Conservation (phyloP, 1,284 basidiomycete species). For the Naganishia albida region DNA sequence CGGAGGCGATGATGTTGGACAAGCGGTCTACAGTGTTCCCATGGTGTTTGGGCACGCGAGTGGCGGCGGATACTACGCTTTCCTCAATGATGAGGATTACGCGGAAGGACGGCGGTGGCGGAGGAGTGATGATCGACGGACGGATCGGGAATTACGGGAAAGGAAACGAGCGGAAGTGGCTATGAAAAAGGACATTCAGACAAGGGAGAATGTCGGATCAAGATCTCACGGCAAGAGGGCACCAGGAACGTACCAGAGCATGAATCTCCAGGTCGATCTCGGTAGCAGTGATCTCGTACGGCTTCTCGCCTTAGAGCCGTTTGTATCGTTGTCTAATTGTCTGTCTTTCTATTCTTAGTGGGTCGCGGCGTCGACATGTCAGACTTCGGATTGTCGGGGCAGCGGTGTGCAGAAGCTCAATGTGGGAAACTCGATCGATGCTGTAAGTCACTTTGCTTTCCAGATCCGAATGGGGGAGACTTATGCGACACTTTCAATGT, state of each 20-base stretch:
- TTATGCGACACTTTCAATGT: not conserved
- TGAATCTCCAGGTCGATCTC: conserved; percentile 51
- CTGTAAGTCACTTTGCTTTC: conserved; percentile 31
- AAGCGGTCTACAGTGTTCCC: conserved; percentile 27
- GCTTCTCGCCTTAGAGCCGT: conserved; percentile 17
- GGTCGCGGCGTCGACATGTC: conserved; percentile 47
- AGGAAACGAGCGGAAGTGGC: not conserved
- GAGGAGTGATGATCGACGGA: not conserved
- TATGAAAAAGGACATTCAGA: not conserved
- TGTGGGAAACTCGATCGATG: conserved; percentile 41
- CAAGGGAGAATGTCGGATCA: not conserved
- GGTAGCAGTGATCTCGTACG: conserved; percentile 53
- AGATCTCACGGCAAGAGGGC: not conserved
- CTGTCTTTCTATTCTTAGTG: conserved; percentile 40
- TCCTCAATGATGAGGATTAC: not conserved
- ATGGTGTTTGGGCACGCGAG: conserved; percentile 30
- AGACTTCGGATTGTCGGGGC: conserved; percentile 41
- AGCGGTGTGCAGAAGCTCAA: conserved; percentile 43
- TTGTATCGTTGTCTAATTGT: not conserved
- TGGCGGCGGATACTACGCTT: conserved; percentile 4
- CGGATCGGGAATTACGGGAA: conserved; percentile 4
- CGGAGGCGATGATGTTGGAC: conserved; percentile 26
- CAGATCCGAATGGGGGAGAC: not conserved
- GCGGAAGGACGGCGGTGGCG: not conserved
- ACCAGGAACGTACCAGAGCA: conserved; percentile 37